Evolutionary conservation across 1,284 basidiomycete genomes (phyloP), one percentile per base, ranked within the genome.

Genomic region (Sporisorium graminicola): DNA sequence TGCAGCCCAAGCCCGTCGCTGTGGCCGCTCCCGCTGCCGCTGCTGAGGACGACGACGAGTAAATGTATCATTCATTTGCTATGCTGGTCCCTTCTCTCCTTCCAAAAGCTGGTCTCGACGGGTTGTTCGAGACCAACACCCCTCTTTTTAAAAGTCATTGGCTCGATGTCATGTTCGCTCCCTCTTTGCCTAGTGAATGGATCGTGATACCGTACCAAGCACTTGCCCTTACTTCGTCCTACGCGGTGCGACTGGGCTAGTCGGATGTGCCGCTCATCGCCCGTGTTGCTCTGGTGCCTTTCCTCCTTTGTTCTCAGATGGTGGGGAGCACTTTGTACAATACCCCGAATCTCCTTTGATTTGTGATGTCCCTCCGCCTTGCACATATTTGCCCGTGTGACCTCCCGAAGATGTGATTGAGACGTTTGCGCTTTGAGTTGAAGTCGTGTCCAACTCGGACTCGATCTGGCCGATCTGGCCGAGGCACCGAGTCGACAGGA

Each of bases 1-100:
- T 71, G 43, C 73, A 75, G 67, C 73, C 73, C 64, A 75, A 67
- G 73, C 73, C 73, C 46, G 67, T 75, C 27, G 66, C 54, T 49
- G 64, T 49, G 47, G 58, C 73, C 35, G 60, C 73, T 35, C 62
- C 73, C 46, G 63, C 47, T 46, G 63, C 66, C 22, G 66, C 66
- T 22, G 73, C 60, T 33, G 65, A 60, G 53, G 73, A 75, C 47
- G 67, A 74, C 66, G 72, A 75, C 52, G 73, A 75, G 67, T 75
- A 75, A 75, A 63, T 63, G 69, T 53, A 31, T 72, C 49, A 51
- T 26, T n/a, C 59, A 52, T 62, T 55, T 62, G 37, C 69, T 65
- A 16, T 52, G 55, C 20, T n/a, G 7, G 31, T 65, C 10, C 26
- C 20, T 58, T 31, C 33, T 22, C 35, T 22, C 50, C 47, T 54